These are phyloP conservation scores for Ophiostoma quercus DNA, from an alignment of 2,329 filamentous ascomycete genomes.

Conservation along the genomic window DNA sequence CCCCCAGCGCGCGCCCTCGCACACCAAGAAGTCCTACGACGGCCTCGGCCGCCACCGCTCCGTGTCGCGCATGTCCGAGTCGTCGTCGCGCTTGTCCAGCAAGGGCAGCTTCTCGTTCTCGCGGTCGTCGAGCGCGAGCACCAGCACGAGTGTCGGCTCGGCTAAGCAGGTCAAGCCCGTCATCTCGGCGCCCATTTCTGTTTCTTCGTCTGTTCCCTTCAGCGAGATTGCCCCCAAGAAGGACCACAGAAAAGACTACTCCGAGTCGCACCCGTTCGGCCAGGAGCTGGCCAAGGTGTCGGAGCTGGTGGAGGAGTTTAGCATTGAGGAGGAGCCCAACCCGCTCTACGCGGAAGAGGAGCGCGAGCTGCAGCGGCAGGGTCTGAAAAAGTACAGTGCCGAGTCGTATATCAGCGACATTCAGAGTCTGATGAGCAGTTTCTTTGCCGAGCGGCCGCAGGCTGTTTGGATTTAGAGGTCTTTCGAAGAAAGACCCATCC, in stretches of 20 bases:
- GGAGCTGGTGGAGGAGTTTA: conserved; percentile 85
- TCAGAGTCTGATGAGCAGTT: conserved; percentile 58
- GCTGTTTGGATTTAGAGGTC: conserved; percentile 48
- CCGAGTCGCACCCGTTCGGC: conserved; percentile 68
- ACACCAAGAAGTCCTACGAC: conserved; percentile 80
- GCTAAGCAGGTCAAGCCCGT: neutral
- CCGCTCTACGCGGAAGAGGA: conserved; percentile 63
- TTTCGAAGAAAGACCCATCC: too few relatives aligned
- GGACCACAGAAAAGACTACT: conserved; percentile 35
- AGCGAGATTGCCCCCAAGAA: too few relatives aligned
- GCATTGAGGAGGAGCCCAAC: neutral
- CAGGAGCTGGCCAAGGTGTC: conserved; percentile 87
- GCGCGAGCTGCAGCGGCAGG: conserved; percentile 60
- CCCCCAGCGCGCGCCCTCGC: conserved; percentile 73
- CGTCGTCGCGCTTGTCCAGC: conserved; percentile 50
- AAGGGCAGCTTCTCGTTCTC: conserved; percentile 54
- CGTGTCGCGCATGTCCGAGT: conserved; percentile 50
- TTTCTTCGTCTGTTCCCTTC: neutral
- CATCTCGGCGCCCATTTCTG: neutral
- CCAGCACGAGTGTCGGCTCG: conserved; percentile 43
- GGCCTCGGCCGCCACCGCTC: conserved; percentile 50
- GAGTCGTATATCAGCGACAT: conserved; percentile 83
- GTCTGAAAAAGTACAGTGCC: conserved; percentile 67
- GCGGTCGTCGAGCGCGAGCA: conserved; percentile 53
- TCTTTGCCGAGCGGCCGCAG: conserved; percentile 44